phyloP scores from a whole-genome alignment of 768 basidiomycete genomes.

The Amanita pseudoporphyria region DNA sequence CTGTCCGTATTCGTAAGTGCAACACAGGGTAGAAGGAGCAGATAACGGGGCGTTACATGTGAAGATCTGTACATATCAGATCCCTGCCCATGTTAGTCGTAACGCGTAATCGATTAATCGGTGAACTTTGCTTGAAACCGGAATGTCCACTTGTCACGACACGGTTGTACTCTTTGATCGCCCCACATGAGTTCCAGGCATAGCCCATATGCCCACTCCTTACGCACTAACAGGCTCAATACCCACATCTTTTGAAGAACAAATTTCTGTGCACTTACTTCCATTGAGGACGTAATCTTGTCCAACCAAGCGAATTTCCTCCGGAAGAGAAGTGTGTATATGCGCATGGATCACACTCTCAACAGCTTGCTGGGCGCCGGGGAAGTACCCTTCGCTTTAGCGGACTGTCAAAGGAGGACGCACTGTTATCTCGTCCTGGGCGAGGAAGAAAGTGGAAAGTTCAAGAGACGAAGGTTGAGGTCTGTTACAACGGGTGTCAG shows the following conservation, averaged over 20 bases:
- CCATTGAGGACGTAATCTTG: slow-evolving; percentile 3
- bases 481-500: neutral
- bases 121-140: no score
- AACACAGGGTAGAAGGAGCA: no score
- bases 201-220: slow-evolving; percentile 5
- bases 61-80: no score
- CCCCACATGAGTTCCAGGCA: slow-evolving; percentile 1
- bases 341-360: slow-evolving; percentile 2
- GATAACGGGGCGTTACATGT: no score
- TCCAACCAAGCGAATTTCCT: neutral
- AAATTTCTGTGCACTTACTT: neutral
- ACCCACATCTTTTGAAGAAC: neutral
- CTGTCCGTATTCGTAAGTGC: no score
- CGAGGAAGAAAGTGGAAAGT: neutral
- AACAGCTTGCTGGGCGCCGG: neutral
- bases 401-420: neutral
- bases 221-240: neutral
- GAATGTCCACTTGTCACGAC: slow-evolving; percentile 5
- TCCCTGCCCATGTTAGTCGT: no score
- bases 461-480: slow-evolving; percentile 5
- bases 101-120: no score
- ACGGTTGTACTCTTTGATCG: neutral
- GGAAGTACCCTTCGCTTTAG: neutral
- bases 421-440: slow-evolving; percentile 5
- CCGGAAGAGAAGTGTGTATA: slow-evolving; percentile 5